Percentiles rank a stretch among this genome's conserved stretches.
Conservation (phyloP, 352 stramenopile species). For the Globisporangium cylindrosporum region DNA sequence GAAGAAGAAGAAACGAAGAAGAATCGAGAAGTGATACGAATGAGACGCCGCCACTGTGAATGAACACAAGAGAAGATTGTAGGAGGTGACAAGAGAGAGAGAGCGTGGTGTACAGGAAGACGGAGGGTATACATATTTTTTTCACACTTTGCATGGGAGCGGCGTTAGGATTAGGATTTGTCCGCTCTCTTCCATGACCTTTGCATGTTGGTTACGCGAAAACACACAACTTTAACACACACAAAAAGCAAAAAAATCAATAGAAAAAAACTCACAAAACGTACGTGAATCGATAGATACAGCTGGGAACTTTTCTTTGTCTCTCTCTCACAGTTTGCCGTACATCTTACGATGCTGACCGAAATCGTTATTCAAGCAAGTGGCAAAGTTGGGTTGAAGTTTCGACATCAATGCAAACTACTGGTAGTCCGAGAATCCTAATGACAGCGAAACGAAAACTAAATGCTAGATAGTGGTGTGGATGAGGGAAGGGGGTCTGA, state of each 20-base stretch:
- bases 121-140: not conserved
- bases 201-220: not conserved
- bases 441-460: too few species aligned
- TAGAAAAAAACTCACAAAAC: conserved; percentile 6
- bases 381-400: too few species aligned
- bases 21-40: not conserved
- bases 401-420: too few species aligned
- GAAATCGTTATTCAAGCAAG: too few species aligned
- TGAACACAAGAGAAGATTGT: not conserved
- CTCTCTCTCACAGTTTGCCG: too few species aligned
- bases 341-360: too few species aligned
- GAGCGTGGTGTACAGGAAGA: not conserved
- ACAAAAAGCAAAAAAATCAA: not conserved
- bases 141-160: not conserved
- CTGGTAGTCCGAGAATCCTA: too few species aligned
- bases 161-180: conserved; percentile 10
- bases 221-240: not conserved
- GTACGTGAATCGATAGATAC: not conserved
- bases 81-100: not conserved
- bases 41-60: not conserved
- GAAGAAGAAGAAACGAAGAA: not conserved
- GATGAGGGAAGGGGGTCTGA: too few species aligned
- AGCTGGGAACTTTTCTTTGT: too few species aligned
- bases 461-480: too few species aligned
- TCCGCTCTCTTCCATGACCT: not conserved